These are phyloP conservation scores for Datisca glomerata DNA, from an alignment of 306 rosid genomes.

Conservation along the genomic window DNA sequence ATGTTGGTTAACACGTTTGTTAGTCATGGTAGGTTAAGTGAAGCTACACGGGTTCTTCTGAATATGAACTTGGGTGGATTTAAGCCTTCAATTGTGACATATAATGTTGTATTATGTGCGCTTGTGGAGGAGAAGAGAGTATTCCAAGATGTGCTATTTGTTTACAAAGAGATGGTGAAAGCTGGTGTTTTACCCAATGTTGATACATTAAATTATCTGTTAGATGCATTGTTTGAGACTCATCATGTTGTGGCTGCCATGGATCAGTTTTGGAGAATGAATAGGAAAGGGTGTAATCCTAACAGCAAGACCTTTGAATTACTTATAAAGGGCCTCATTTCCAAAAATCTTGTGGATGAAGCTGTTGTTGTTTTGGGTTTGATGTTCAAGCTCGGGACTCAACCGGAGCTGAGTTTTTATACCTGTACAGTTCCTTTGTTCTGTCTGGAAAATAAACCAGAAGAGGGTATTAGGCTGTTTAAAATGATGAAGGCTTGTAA, in stretches of 20 bases:
- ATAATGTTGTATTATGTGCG: conserved; percentile 49
- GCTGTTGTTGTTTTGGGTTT: conserved; percentile 40
- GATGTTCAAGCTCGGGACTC: conserved; percentile 28
- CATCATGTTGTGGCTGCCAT: conserved; percentile 45
- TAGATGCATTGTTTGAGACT: conserved; percentile 41
- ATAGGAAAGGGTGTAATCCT: conserved; percentile 62
- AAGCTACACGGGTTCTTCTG: conserved; percentile 43
- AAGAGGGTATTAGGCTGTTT: conserved; percentile 42
- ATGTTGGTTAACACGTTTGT: conserved; percentile 38
- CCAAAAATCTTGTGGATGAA: conserved; percentile 40
- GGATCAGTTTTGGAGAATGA: conserved; percentile 75
- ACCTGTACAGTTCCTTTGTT: conserved; percentile 45
- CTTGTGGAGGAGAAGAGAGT: conserved; percentile 37
- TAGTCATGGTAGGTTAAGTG: conserved; percentile 32
- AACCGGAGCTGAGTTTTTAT: conserved; percentile 53
- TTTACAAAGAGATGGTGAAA: conserved; percentile 87
- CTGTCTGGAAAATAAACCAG: conserved; percentile 48
- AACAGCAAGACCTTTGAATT: conserved; percentile 60
- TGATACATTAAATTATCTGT: conserved; percentile 61
- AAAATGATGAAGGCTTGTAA: conserved; percentile 56
- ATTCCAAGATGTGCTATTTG: conserved; percentile 47
- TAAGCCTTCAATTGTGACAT: conserved; percentile 40
- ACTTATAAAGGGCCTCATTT: conserved; percentile 39
- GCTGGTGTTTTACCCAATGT: conserved; percentile 47
- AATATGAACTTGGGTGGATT: conserved; percentile 42